phyloP scores from a whole-genome alignment of 805 yeast genomes.

The Cyberlindnera suaveolens region DNA sequence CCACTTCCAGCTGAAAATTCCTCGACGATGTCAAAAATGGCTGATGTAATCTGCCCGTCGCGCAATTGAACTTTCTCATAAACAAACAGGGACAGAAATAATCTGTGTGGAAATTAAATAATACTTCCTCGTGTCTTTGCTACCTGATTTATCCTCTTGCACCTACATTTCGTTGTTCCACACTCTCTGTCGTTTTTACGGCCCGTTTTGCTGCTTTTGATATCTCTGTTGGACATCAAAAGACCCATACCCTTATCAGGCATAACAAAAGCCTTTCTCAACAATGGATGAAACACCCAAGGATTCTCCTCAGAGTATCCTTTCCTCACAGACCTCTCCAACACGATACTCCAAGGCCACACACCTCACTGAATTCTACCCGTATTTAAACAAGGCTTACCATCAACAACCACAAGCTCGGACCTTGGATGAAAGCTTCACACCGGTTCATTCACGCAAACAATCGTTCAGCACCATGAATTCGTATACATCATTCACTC shows the following conservation, averaged over 20 bases:
- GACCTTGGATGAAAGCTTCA: not conserved
- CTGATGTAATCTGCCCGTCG: no score
- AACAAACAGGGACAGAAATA: no score
- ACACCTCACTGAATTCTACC: constrained; percentile 24
- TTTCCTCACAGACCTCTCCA: constrained; percentile 27
- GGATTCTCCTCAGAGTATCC: constrained; percentile 19
- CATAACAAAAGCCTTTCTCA: not conserved
- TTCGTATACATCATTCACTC: constrained; percentile 20
- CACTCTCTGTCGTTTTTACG: no score
- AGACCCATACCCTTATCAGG: not conserved
- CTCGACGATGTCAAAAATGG: no score
- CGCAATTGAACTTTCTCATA: no score
- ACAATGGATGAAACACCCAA: constrained; percentile 5
- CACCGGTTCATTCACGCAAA: constrained; percentile 9
- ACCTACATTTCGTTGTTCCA: no score
- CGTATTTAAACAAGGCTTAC: constrained; percentile 23
- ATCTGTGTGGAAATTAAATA: no score
- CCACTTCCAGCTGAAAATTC: no score
- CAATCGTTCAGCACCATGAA: constrained; percentile 18
- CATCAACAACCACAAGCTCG: constrained; percentile 17
- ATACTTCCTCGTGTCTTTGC: no score
- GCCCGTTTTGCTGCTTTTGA: no score
- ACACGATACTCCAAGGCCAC: constrained; percentile 20
- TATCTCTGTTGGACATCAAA: no score
- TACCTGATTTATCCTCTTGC: no score